Conservation (phyloP, 140 eudicot genomes). For the Anethum foeniculum region DNA sequence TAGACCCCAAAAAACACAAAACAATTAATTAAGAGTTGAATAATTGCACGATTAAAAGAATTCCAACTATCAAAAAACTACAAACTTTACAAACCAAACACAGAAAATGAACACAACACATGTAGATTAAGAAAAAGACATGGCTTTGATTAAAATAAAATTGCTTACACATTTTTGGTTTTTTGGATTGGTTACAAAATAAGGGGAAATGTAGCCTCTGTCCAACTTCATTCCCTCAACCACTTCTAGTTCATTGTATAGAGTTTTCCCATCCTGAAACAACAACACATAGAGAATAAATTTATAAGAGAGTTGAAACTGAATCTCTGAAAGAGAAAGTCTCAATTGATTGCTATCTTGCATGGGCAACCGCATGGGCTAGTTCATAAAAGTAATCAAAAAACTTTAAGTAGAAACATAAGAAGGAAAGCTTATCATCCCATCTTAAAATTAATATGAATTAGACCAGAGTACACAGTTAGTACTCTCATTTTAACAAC, state of each 20-base stretch:
- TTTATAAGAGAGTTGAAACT: not conserved
- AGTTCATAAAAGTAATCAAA: not conserved
- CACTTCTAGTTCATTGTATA: conserved; percentile 57
- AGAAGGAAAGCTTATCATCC: not conserved
- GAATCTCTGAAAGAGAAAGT: not conserved
- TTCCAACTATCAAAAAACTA: not conserved
- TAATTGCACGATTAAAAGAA: not conserved
- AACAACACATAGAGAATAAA: conserved; percentile 9
- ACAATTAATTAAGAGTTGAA: not conserved
- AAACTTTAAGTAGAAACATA: not conserved
- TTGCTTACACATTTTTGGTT: conserved; percentile 65
- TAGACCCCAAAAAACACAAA: not conserved
- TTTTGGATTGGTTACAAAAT: conserved; percentile 57
- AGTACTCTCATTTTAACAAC: not conserved
- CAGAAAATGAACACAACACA: not conserved
- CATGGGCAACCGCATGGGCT: not conserved
- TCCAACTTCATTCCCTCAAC: conserved; percentile 86
- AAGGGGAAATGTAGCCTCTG: conserved; percentile 71
- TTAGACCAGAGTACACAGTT: not conserved
- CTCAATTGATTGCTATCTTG: not conserved
- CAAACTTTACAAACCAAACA: too few relatives aligned
- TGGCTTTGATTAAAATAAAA: conserved; percentile 1
- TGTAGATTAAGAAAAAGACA: not conserved
- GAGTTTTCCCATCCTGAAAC: conserved; percentile 62
- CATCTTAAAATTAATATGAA: not conserved